These are phyloP conservation scores for Maudiozyma barnettii DNA, from an alignment of 805 yeast genomes.

Conservation along the genomic window DNA sequence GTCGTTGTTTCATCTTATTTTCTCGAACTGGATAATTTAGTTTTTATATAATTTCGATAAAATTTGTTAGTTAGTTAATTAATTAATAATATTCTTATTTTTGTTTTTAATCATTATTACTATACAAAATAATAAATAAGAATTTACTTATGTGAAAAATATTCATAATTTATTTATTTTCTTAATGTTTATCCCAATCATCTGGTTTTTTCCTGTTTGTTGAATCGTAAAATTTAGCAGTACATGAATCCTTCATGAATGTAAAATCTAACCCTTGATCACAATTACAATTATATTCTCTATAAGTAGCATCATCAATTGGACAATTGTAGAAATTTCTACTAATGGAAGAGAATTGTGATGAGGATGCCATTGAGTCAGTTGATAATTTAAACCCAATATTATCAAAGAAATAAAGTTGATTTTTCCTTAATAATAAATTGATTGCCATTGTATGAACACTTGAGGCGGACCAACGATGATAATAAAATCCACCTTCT, in stretches of 20 bases:
- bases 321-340: constrained; percentile 50
- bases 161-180: not conserved
- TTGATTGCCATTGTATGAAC: constrained; percentile 70
- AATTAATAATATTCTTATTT: no score
- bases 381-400: constrained; percentile 54
- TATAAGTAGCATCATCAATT: constrained; percentile 46
- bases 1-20: no score
- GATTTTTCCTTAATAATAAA: constrained; percentile 48
- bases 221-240: constrained; percentile 44
- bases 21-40: no score
- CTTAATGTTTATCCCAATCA: constrained; percentile 44
- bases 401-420: constrained; percentile 63
- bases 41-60: no score
- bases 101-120: not conserved
- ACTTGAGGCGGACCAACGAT: constrained; percentile 85
- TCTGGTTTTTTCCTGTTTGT: constrained; percentile 41
- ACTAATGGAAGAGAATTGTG: not conserved
- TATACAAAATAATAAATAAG: not conserved
- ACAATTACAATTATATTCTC: constrained; percentile 58
- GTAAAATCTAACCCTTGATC: constrained; percentile 61
- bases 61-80: no score
- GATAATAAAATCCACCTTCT: constrained; percentile 73
- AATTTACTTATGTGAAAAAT: not conserved
- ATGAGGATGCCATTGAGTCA: constrained; percentile 37
- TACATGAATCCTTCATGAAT: constrained; percentile 56